These are phyloP conservation scores for Aspergillus terreus DNA, from an alignment of 2,329 filamentous ascomycete genomes.

Conservation along the genomic window DNA sequence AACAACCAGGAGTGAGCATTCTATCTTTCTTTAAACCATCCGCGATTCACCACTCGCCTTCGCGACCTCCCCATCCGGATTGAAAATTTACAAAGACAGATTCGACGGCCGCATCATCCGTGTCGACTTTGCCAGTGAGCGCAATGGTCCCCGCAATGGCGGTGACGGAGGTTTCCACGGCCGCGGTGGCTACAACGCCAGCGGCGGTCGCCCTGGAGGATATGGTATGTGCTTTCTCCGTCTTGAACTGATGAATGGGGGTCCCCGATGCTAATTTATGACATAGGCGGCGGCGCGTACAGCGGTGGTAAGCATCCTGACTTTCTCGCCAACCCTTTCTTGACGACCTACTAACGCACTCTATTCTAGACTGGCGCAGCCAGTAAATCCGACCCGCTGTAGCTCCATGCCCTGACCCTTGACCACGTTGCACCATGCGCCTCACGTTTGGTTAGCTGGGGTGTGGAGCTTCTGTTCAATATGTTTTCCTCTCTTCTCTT, in stretches of 20 bases:
- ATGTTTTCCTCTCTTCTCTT: not conserved
- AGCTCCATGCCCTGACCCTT: not conserved
- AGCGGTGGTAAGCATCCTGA: not conserved
- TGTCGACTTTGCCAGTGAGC: constrained; percentile 91
- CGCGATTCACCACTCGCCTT: constrained; percentile 14
- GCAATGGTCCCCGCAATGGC: constrained; percentile 56
- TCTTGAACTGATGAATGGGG: not conserved
- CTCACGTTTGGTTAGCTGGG: not conserved
- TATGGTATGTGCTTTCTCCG: not conserved
- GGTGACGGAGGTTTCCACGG: constrained; percentile 39
- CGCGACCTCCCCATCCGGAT: not conserved
- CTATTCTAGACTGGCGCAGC: not conserved
- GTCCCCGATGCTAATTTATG: not conserved
- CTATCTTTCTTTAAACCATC: constrained; percentile 9
- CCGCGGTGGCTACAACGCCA: constrained; percentile 40
- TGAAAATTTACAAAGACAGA: constrained; percentile 44
- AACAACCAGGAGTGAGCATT: constrained; percentile 64
- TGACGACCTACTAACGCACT: not conserved
- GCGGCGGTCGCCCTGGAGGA: constrained; percentile 31
- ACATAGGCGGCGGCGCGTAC: not conserved
- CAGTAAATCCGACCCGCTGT: not conserved
- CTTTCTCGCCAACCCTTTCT: no score
- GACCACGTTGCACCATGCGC: not conserved
- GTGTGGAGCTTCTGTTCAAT: not conserved
- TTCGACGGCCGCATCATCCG: constrained; percentile 94